Conservation (phyloP, 2,329 filamentous ascomycete species). For the Paraphaeosphaeria sporulosa region DNA sequence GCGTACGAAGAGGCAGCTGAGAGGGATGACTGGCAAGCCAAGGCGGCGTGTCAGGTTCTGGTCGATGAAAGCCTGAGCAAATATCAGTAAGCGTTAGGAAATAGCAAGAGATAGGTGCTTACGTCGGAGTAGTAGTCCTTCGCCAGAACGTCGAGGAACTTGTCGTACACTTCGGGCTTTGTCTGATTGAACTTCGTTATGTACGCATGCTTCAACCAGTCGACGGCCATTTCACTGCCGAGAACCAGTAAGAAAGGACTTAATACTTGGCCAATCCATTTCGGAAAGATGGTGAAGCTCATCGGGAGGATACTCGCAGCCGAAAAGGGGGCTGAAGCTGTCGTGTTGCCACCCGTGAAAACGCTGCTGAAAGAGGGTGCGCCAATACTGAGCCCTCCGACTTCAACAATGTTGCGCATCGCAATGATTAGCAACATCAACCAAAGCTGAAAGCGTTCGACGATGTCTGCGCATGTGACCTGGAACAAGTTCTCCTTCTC, state of each 20-base stretch:
- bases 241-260: constrained; percentile 94
- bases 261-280: constrained; percentile 86
- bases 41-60: constrained; percentile 89
- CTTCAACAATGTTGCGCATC: constrained; percentile 93
- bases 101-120: constrained; percentile 41
- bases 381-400: constrained; percentile 76
- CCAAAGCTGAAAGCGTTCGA: constrained; percentile 97
- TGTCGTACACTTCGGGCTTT: constrained; percentile 85
- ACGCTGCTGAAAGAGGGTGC: constrained; percentile 41
- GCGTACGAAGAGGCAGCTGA: constrained; percentile 94
- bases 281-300: constrained; percentile 88
- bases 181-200: constrained; percentile 99
- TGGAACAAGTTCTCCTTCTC: constrained; percentile 98
- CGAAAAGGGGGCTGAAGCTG: constrained; percentile 61
- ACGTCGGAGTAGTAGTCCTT: constrained; percentile 98
- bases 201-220: constrained; percentile 96
- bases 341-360: constrained; percentile 54
- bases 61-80: constrained; percentile 78
- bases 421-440: constrained; percentile 97
- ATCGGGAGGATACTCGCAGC: constrained; percentile 81
- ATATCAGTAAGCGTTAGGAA: constrained; percentile 16
- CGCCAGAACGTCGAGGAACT: constrained; percentile 90
- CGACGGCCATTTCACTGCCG: constrained; percentile 94
- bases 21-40: constrained; percentile 87
- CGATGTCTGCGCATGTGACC: constrained; percentile 93